These are phyloP conservation scores for Lentinula detonsa DNA, from an alignment of 768 basidiomycete genomes.

Conservation along the genomic window DNA sequence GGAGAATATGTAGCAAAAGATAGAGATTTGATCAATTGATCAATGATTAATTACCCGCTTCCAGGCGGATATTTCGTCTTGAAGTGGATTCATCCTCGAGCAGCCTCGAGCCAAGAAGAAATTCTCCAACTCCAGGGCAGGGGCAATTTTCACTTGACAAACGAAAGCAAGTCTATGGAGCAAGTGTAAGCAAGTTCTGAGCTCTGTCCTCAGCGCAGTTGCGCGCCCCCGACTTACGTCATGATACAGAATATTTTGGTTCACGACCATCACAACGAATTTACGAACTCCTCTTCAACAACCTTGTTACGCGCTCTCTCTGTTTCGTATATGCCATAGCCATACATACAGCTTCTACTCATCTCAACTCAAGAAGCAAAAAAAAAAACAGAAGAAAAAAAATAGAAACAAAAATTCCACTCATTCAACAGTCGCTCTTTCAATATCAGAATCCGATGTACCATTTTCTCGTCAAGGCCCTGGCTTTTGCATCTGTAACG, in stretches of 20 bases:
- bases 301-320: not conserved
- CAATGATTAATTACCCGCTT: too few relatives aligned
- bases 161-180: too few relatives aligned
- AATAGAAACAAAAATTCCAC: not conserved
- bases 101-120: too few relatives aligned
- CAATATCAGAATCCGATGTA: not conserved
- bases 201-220: not conserved
- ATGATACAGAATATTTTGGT: conserved; percentile 2
- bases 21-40: too few relatives aligned
- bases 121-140: too few relatives aligned
- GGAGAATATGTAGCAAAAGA: too few relatives aligned
- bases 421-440: not conserved
- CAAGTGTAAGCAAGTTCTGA: not conserved
- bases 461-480: not conserved
- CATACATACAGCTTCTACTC: not conserved
- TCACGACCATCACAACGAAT: conserved; percentile 9
- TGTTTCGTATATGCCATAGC: not conserved
- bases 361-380: too few relatives aligned
- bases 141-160: too few relatives aligned
- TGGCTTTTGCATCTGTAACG: not conserved
- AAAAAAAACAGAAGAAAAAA: not conserved
- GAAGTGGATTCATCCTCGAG: too few relatives aligned
- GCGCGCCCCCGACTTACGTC: not conserved
- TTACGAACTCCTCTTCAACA: not conserved
- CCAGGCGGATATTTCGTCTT: too few relatives aligned